Base-by-base conservation (phyloP, 805 yeast species). In the Myxozyma neglecta region DNA sequence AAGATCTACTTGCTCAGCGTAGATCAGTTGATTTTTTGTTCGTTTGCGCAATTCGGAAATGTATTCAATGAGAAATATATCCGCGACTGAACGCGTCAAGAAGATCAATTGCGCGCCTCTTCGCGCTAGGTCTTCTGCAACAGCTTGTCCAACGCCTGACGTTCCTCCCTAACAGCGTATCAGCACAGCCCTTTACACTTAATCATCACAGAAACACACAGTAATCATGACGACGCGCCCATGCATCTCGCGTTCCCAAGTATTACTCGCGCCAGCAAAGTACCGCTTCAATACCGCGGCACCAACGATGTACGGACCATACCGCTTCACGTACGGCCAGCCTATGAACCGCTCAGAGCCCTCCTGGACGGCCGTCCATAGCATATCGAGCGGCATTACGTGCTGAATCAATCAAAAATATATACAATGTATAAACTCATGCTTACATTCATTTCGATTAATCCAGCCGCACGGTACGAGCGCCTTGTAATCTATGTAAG, bases 211-310 rank as follows among this genome's bases (percentile, higher is more conserved):
- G 10, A 16, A 32, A 32, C 67, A 14, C 53, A 64, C 67, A 14
- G 79, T 78, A 9, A 75, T 60, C 54, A 75, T 57, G 36, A 77
- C 73, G 4, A 92, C 98, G 70, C 86, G 85, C 1, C 98, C 97
- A 71, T 94, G 97, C 72, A 93, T 75, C 66, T 91, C 92, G 62
- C 97, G 80, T 64, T 90, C 96, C 97, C 97, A 93, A 0, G 91
- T 88, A 75, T 93, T 94, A 20, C 82, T 68, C 1, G 89, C 74
- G 10, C 99, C 99, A 40, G 87, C 83, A 69, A 88, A 85, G 76
- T 88, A 90, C 72, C 83, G 83, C 72, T 93, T 93, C 47, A 85
- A 55, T 0, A 81, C 80, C 0, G 77, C 81, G 0, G 81, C 70
- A 0, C 74, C 75, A 0, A 80, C 75, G 0, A 82, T 70, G 2